Percentiles rank a stretch among this genome's conserved stretches.
phyloP scores from a whole-genome alignment of 352 stramenopile genomes.

The Phytopythium delawarense region DNA sequence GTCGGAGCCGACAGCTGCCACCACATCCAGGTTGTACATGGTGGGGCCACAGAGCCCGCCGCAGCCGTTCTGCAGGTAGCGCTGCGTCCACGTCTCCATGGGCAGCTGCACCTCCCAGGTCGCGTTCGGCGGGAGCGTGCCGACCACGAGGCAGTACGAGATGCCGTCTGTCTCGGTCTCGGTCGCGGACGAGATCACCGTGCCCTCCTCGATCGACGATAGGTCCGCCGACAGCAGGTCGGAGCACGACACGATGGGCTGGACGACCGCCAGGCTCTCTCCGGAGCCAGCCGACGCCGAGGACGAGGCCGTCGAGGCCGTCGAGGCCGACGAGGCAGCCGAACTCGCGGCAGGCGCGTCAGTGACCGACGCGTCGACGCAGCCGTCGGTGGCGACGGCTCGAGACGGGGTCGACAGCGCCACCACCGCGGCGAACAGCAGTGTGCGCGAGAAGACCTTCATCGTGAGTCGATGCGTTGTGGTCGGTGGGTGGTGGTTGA shows the following conservation, averaged over 20 bases:
- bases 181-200: slow-evolving; percentile 16
- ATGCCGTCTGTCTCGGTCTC: slow-evolving; percentile 20
- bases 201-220: slow-evolving; percentile 16
- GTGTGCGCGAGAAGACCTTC: not conserved
- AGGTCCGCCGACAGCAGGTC: slow-evolving; percentile 19
- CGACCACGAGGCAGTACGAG: slow-evolving; percentile 28
- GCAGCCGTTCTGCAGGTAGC: slow-evolving; percentile 30
- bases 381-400: slow-evolving; percentile 8
- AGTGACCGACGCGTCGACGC: slow-evolving; percentile 8
- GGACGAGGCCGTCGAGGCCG: not conserved
- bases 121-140: slow-evolving; percentile 21
- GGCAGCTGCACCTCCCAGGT: slow-evolving; percentile 29
- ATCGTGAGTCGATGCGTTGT: not conserved
- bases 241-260: slow-evolving; percentile 18
- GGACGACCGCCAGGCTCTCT: slow-evolving; percentile 17
- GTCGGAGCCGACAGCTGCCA: slow-evolving; percentile 15
- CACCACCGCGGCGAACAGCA: not conserved
- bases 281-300: slow-evolving; percentile 12
- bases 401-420: not conserved
- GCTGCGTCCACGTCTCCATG: slow-evolving; percentile 31
- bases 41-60: slow-evolving; percentile 22
- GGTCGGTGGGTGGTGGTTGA: too few species aligned
- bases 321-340: not conserved
- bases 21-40: slow-evolving; percentile 16
- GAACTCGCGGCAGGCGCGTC: slow-evolving; percentile 3